A percentile compares a stretch with the other conserved stretches of the same genome.
phyloP scores from a whole-genome alignment of 139 green algal genomes.

The Desmodesmus armatus region DNA sequence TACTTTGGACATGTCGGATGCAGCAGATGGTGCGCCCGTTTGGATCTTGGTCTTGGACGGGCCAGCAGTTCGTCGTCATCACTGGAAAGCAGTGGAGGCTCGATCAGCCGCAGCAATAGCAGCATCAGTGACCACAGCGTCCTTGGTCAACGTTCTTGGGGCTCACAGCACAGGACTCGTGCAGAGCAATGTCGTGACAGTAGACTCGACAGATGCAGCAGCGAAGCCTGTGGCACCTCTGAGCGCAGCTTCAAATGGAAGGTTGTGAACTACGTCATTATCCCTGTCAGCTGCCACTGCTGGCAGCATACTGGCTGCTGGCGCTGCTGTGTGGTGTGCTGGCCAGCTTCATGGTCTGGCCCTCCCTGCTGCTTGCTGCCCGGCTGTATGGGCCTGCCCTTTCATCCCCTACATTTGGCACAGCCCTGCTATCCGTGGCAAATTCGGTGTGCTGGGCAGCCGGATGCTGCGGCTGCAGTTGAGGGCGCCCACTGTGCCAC shows the following conservation, averaged over 20 bases:
- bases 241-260: conserved; percentile 6
- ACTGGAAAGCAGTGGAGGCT: no score
- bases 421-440: not conserved
- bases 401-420: conserved; percentile 75
- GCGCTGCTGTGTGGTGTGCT: conserved; percentile 52
- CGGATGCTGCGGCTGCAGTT: conserved; percentile 60
- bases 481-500: conserved; percentile 79
- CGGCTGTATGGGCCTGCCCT: conserved; percentile 79
- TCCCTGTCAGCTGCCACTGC: conserved; percentile 39
- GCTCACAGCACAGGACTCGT: no score
- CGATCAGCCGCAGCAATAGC: no score
- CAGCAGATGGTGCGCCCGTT: no score
- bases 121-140: no score
- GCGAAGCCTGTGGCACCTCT: no score
- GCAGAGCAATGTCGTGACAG: no score
- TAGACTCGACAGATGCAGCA: no score
- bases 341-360: conserved; percentile 47
- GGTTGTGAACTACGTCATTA: conserved; percentile 17
- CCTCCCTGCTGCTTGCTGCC: conserved; percentile 52
- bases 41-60: no score
- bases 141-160: no score
- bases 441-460: not conserved
- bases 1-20: no score
- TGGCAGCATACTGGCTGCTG: conserved; percentile 26
- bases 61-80: no score